Evolutionary conservation across 106 monocot species (phyloP).

Genomic region (Platanthera zijinensis): DNA sequence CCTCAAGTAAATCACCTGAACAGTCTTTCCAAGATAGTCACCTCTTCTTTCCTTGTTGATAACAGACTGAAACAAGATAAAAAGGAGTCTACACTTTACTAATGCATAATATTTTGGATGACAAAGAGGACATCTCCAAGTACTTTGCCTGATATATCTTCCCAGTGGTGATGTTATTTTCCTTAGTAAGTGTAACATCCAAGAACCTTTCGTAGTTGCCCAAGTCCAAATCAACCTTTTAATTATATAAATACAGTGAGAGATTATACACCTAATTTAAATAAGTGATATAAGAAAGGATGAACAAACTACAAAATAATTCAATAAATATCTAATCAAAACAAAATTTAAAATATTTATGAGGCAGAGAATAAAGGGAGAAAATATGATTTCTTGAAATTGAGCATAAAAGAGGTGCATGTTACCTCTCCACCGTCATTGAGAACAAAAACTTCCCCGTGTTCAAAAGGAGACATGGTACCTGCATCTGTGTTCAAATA

Average conservation of each 20-base stretch:
- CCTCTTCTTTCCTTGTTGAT: conserved; percentile 78
- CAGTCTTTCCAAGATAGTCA: conserved; percentile 88
- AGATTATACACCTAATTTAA: neutral
- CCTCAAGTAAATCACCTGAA: conserved; percentile 42
- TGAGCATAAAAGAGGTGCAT: neutral
- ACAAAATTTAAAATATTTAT: neutral
- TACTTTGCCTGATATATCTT: conserved; percentile 40
- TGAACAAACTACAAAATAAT: neutral
- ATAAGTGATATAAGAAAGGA: neutral
- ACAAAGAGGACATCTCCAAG: neutral
- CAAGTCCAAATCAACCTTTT: conserved; percentile 55
- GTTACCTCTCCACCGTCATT: conserved; percentile 63
- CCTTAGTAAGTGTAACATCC: conserved; percentile 52
- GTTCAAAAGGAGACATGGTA: conserved; percentile 66
- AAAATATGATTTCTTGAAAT: neutral
- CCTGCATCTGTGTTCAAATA: conserved; percentile 64
- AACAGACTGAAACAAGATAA: conserved; percentile 53
- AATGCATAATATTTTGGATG: neutral
- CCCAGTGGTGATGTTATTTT: conserved; percentile 61
- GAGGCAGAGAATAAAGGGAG: neutral
- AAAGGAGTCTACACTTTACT: conserved; percentile 5
- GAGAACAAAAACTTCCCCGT: conserved; percentile 65
- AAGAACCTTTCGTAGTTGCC: conserved; percentile 63
- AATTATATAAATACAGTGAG: conserved; percentile 1
- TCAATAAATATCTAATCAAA: neutral